Evolutionary conservation across 2,329 filamentous ascomycete species (phyloP).

Genomic region (Penicillium paneum): DNA sequence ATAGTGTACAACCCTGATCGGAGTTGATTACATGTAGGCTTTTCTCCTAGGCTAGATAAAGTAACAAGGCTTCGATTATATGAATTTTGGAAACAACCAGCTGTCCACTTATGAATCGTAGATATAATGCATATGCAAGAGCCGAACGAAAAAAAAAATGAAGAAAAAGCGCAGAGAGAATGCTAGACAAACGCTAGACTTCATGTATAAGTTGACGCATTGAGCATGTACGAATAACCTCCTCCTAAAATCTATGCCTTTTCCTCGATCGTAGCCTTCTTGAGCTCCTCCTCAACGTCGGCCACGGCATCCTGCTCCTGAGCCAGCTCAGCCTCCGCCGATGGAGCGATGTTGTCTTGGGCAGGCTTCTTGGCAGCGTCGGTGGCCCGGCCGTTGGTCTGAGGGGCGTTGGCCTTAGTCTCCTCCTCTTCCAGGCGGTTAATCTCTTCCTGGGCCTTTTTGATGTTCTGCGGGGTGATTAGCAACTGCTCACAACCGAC

Average conservation of each 20-base stretch:
- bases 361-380: constrained; percentile 55
- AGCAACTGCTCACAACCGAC: background rate
- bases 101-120: constrained; percentile 20
- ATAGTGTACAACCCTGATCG: background rate
- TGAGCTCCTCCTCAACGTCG: constrained; percentile 59
- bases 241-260: constrained; percentile 30
- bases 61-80: background rate
- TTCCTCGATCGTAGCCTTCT: constrained; percentile 61
- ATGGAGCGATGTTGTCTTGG: constrained; percentile 52
- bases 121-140: constrained; percentile 21
- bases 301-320: constrained; percentile 59
- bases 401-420: constrained; percentile 50
- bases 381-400: constrained; percentile 44
- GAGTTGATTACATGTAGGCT: background rate
- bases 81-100: background rate
- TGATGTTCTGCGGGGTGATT: constrained; percentile 70
- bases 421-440: constrained; percentile 75
- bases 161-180: constrained; percentile 15
- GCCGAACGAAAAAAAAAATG: constrained; percentile 7
- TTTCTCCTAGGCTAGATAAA: background rate
- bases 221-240: constrained; percentile 15
- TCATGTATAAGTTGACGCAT: constrained; percentile 10
- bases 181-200: constrained; percentile 29
- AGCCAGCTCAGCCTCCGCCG: constrained; percentile 52
- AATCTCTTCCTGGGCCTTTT: constrained; percentile 94